A percentile compares a stretch with the other conserved stretches of the same genome.
Conservation (phyloP, 2,329 filamentous ascomycete species). For the Ophiostoma sp. region DNA sequence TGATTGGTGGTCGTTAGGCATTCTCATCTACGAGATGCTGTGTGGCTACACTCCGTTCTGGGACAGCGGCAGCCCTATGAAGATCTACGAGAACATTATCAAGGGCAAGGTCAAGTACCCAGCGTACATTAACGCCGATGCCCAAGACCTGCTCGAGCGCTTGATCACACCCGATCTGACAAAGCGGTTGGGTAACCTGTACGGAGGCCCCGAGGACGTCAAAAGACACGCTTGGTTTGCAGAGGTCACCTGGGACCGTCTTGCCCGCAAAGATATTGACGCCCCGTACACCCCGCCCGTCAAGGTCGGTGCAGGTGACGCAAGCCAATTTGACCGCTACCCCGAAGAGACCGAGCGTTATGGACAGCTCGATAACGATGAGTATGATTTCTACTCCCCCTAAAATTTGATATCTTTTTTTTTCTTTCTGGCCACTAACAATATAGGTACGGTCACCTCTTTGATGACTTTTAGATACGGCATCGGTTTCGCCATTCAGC, state of each 20-base stretch:
- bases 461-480: neutral
- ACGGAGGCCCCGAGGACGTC: constrained; percentile 83
- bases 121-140: constrained; percentile 88
- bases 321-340: constrained; percentile 96
- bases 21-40: constrained; percentile 98
- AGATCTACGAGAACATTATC: constrained; percentile 99
- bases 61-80: constrained; percentile 96
- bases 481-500: neutral
- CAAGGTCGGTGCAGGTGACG: constrained; percentile 86
- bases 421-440: neutral
- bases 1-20: constrained; percentile 98
- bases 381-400: constrained; percentile 56
- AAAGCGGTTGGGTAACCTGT: constrained; percentile 89
- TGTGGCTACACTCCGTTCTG: constrained; percentile 99
- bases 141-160: constrained; percentile 84
- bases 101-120: constrained; percentile 95
- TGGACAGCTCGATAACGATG: constrained; percentile 70
- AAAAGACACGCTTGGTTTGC: constrained; percentile 96
- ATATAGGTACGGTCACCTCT: neutral
- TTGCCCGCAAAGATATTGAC: constrained; percentile 94
- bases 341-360: constrained; percentile 95
- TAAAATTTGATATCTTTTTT: neutral
- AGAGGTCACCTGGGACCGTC: constrained; percentile 94
- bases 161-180: constrained; percentile 93
- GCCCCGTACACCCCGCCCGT: constrained; percentile 96